Conservation (phyloP, 306 rosid genomes). For the Malus sieversii region DNA sequence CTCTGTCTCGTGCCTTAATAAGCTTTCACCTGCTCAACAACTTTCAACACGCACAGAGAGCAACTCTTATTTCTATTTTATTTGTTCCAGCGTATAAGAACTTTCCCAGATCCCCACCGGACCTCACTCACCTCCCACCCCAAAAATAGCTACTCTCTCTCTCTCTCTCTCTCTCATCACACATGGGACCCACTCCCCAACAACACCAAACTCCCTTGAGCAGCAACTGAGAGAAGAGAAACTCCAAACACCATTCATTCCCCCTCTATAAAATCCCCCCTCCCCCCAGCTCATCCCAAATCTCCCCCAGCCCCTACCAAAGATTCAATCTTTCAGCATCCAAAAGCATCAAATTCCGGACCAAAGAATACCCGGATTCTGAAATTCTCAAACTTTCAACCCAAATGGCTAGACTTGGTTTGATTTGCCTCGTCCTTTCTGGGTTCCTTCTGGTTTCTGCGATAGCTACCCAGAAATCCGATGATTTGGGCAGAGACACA, state of each 20-base stretch:
- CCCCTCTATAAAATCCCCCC: constrained; percentile 12
- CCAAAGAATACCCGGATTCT: not conserved
- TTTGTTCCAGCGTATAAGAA: not conserved
- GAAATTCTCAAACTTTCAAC: not conserved
- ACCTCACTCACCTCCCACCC: not conserved
- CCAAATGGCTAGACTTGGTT: constrained; percentile 37
- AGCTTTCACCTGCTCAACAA: not conserved
- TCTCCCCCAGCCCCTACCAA: not conserved
- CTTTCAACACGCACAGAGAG: not conserved
- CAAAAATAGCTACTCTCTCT: not conserved
- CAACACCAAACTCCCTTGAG: not conserved
- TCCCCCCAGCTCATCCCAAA: not conserved
- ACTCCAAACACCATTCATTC: constrained; percentile 13
- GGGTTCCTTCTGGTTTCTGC: constrained; percentile 39
- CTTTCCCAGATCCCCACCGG: not conserved
- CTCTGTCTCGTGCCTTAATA: not conserved
- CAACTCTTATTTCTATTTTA: not conserved
- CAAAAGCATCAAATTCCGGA: not conserved
- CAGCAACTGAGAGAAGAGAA: no score
- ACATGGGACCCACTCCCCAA: constrained; percentile 27
- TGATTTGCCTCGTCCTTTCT: constrained; percentile 32
- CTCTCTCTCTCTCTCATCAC: not conserved
- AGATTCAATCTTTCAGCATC: not conserved
- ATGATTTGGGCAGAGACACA: constrained; percentile 13
- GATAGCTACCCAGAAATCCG: constrained; percentile 21